Percentiles rank a stretch among this genome's conserved stretches.
These are phyloP conservation scores for Ogataea trehalophila DNA, from an alignment of 805 yeast species.

Conservation along the genomic window DNA sequence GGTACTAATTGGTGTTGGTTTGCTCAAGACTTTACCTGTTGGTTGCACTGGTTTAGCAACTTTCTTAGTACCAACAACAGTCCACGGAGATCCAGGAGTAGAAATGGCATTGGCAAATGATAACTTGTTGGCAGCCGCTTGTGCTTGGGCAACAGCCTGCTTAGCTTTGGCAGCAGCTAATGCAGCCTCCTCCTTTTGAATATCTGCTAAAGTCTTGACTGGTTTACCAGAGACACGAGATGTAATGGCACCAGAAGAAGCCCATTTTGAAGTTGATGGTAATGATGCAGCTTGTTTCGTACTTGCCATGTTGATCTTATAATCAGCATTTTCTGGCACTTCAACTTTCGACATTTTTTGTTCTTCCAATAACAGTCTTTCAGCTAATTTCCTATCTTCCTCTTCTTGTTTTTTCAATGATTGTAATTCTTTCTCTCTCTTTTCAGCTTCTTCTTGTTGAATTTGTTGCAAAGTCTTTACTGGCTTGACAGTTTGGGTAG, in stretches of 20 bases:
- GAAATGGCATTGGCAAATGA: slow-evolving; percentile 23
- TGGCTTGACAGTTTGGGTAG: slow-evolving; percentile 27
- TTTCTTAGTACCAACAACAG: slow-evolving; percentile 37
- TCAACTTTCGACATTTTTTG: neutral
- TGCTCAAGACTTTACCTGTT: slow-evolving; percentile 8
- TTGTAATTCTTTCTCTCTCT: slow-evolving; percentile 12
- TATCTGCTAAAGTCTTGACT: slow-evolving; percentile 52
- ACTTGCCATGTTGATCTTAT: neutral
- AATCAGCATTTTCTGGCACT: neutral
- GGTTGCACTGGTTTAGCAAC: slow-evolving; percentile 24
- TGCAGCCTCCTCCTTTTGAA: slow-evolving; percentile 50
- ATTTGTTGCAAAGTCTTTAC: slow-evolving; percentile 56
- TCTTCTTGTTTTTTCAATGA: slow-evolving; percentile 18
- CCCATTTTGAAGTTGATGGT: slow-evolving; percentile 44
- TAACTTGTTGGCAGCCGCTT: slow-evolving; percentile 4
- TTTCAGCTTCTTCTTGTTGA: slow-evolving; percentile 48
- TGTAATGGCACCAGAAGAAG: slow-evolving; percentile 23
- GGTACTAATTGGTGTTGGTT: slow-evolving; percentile 13
- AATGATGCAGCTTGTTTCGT: slow-evolving; percentile 23
- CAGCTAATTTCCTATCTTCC: slow-evolving; percentile 20
- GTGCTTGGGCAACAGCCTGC: slow-evolving; percentile 16
- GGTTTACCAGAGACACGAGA: slow-evolving; percentile 22
- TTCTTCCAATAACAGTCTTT: slow-evolving; percentile 17
- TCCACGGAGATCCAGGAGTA: slow-evolving; percentile 27
- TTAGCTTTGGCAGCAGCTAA: slow-evolving; percentile 28